These are phyloP conservation scores for Populus tremula DNA, from an alignment of 345 rosid genomes.

Conservation along the genomic window DNA sequence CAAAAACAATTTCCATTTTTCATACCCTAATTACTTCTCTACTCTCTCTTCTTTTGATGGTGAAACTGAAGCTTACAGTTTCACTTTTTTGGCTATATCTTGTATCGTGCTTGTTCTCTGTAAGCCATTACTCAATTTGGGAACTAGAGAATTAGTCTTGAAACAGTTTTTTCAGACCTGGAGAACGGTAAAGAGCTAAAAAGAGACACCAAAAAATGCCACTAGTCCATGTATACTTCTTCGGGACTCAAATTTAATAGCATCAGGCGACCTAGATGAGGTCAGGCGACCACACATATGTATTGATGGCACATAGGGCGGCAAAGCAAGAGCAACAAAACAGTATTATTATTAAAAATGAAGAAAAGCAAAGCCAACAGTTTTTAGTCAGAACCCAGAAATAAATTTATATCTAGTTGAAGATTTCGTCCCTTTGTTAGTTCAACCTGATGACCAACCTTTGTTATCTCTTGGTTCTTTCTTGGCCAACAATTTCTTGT, in stretches of 20 bases:
- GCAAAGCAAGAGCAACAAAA: constrained; percentile 2
- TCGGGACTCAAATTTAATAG: not conserved
- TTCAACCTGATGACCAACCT: constrained; percentile 25
- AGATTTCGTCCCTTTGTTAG: constrained; percentile 36
- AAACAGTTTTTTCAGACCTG: not conserved
- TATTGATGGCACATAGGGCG: constrained; percentile 1
- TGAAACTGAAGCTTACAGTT: not conserved
- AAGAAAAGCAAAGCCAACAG: not conserved
- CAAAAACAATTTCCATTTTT: constrained; percentile 11
- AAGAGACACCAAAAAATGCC: not conserved
- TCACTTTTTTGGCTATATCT: not conserved
- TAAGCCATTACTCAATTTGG: constrained; percentile 24
- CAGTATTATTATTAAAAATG: not conserved
- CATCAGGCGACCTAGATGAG: not conserved
- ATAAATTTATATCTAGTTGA: constrained; percentile 17
- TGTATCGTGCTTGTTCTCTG: not conserved
- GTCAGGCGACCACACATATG: constrained; percentile 10
- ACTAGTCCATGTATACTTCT: not conserved
- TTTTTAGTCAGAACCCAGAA: constrained; percentile 27
- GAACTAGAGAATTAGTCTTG: constrained; percentile 12
- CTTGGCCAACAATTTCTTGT: not conserved
- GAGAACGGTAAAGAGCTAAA: not conserved
- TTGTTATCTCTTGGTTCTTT: not conserved
- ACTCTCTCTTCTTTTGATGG: not conserved
- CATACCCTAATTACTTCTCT: not conserved